A percentile compares a stretch with the other conserved stretches of the same genome.
phyloP scores from a whole-genome alignment of 177 flowering plant genomes.

The Vitis hybrid region DNA sequence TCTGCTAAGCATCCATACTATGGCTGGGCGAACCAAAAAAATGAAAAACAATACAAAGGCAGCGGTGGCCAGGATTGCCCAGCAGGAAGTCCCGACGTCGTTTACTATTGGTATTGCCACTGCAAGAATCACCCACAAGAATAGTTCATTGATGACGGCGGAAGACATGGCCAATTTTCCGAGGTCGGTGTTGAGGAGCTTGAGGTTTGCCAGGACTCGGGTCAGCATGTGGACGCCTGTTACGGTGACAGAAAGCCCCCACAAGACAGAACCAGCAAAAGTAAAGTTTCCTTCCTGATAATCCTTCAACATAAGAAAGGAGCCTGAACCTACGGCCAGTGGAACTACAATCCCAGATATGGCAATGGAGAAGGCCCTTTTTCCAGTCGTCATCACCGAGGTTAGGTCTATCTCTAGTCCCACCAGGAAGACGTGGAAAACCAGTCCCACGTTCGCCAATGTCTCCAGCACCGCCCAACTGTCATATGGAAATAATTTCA shows the following conservation, averaged over 20 bases:
- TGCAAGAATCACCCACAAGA: slow-evolving; percentile 23
- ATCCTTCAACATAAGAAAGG: not conserved
- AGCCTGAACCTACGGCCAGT: slow-evolving; percentile 10
- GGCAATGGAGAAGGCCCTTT: slow-evolving; percentile 30
- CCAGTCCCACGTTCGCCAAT: slow-evolving; percentile 31
- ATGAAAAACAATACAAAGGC: slow-evolving; percentile 10
- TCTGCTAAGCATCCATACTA: slow-evolving; percentile 7
- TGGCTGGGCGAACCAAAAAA: slow-evolving; percentile 16
- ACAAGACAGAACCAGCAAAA: slow-evolving; percentile 5
- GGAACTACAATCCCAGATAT: slow-evolving; percentile 17
- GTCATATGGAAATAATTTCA: slow-evolving; percentile 9
- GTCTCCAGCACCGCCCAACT: slow-evolving; percentile 33
- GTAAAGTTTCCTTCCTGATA: not conserved
- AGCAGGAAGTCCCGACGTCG: too few species aligned
- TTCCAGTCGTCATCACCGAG: slow-evolving; percentile 13
- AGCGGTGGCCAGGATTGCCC: not conserved
- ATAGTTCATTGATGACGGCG: slow-evolving; percentile 22
- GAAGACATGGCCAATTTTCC: slow-evolving; percentile 25
- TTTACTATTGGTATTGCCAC: slow-evolving; percentile 2
- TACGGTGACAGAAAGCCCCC: slow-evolving; percentile 30
- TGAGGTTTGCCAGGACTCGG: slow-evolving; percentile 26
- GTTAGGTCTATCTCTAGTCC: slow-evolving; percentile 40
- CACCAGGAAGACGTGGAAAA: slow-evolving; percentile 31
- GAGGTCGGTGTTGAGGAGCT: slow-evolving; percentile 40
- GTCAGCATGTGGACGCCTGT: slow-evolving; percentile 22